These are phyloP conservation scores for Fusarium palustre DNA, from an alignment of 2,329 filamentous ascomycete genomes.

Conservation along the genomic window DNA sequence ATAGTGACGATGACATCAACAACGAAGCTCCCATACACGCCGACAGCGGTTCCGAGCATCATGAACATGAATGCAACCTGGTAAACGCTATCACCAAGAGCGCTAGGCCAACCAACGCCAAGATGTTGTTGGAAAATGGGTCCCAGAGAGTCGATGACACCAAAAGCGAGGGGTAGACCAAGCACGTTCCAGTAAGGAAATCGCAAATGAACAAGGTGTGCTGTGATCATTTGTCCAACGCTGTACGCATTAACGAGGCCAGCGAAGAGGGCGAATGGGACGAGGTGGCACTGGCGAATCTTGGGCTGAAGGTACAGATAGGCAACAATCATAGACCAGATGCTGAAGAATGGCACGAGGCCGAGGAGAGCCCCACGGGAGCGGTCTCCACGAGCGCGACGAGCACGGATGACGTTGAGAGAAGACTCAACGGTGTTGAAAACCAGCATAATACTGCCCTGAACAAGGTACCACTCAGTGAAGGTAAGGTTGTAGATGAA, in stretches of 20 bases:
- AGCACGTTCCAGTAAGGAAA: constrained; percentile 95
- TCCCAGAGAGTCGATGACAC: constrained; percentile 83
- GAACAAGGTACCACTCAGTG: constrained; percentile 92
- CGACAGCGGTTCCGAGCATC: constrained; percentile 84
- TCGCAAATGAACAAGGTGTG: constrained; percentile 85
- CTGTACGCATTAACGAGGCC: constrained; percentile 94
- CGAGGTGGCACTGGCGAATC: constrained; percentile 83
- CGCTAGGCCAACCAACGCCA: constrained; percentile 80
- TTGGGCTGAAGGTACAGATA: constrained; percentile 88
- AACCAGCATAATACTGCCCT: constrained; percentile 82
- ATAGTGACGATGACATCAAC: constrained; percentile 98
- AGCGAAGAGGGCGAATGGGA: constrained; percentile 90
- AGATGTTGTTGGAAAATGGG: constrained; percentile 70
- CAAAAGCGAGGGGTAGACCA: constrained; percentile 79
- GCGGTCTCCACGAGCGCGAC: constrained; percentile 78
- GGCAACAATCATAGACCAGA: constrained; percentile 79
- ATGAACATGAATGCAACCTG: constrained; percentile 92
- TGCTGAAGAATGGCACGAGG: constrained; percentile 81
- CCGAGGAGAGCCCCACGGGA: constrained; percentile 82
- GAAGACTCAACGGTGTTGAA: constrained; percentile 86
- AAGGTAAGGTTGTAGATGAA: constrained; percentile 82
- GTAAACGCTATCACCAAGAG: constrained; percentile 80
- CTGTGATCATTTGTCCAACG: constrained; percentile 95
- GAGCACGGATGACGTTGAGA: constrained; percentile 84
- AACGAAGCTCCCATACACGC: constrained; percentile 97